These are phyloP conservation scores for Cladosporium sp. DNA, from an alignment of 2,329 filamentous ascomycete species.

Conservation along the genomic window DNA sequence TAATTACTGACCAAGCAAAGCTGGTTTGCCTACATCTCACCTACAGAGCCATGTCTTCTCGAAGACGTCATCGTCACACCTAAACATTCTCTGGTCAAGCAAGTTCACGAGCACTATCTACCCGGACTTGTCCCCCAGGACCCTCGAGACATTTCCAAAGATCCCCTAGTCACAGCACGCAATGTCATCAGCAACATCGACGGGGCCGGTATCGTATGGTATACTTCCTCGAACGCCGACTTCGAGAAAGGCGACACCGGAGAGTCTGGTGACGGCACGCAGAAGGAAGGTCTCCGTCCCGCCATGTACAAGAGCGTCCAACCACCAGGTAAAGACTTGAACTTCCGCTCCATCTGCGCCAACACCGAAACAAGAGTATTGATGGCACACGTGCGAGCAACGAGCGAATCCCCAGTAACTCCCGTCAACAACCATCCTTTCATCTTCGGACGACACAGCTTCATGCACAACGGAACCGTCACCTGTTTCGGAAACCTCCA, in stretches of 20 bases:
- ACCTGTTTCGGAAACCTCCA: constrained; percentile 45
- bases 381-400: constrained; percentile 52
- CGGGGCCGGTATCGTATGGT: constrained; percentile 54
- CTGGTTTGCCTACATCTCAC: constrained; percentile 55
- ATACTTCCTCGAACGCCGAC: constrained; percentile 42
- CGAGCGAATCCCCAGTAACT: constrained; percentile 45
- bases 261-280: constrained; percentile 25
- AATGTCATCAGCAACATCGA: constrained; percentile 54
- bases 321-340: constrained; percentile 51
- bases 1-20: too few species aligned
- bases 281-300: constrained; percentile 38
- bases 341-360: constrained; percentile 49
- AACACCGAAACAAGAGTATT: constrained; percentile 49
- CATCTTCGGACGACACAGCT: constrained; percentile 49
- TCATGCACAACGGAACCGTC: constrained; percentile 55
- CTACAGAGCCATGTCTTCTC: constrained; percentile 50
- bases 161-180: constrained; percentile 44
- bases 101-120: constrained; percentile 51
- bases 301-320: constrained; percentile 50
- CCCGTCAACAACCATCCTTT: constrained; percentile 54
- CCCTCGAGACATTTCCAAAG: constrained; percentile 37
- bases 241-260: constrained; percentile 32
- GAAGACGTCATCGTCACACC: constrained; percentile 51
- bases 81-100: constrained; percentile 41
- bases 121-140: constrained; percentile 50